Conservation (phyloP, 345 rosid species). For the Hypericum perforatum region DNA sequence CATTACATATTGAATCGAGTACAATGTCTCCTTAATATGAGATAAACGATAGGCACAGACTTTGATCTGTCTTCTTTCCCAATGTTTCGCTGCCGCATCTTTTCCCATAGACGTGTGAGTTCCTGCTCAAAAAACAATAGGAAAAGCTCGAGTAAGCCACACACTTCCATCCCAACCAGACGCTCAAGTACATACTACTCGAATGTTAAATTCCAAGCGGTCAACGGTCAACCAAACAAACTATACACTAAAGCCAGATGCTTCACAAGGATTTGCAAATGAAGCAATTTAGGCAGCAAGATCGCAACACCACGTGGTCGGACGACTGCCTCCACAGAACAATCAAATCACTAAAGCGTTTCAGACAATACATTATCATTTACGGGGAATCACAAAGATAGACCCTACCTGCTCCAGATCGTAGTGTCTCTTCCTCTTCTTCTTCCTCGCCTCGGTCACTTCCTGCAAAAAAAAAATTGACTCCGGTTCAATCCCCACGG, state of each 20-base stretch:
- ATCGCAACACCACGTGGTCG: too few relatives aligned
- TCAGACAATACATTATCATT: too few relatives aligned
- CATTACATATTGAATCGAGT: constrained; percentile 2
- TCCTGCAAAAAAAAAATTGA: constrained; percentile 38
- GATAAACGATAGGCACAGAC: constrained; percentile 26
- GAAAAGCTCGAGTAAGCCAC: not conserved
- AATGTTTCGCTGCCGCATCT: constrained; percentile 82
- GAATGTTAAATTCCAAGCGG: not conserved
- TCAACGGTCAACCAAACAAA: not conserved
- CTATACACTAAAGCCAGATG: too few relatives aligned
- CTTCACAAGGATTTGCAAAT: too few relatives aligned
- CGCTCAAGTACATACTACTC: too few relatives aligned
- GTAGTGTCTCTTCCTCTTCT: constrained; percentile 77
- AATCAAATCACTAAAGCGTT: too few relatives aligned
- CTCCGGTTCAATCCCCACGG: too few relatives aligned
- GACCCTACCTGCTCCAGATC: constrained; percentile 73
- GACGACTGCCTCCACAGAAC: too few relatives aligned
- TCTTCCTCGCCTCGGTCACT: constrained; percentile 71
- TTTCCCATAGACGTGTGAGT: constrained; percentile 84
- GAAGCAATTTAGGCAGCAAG: too few relatives aligned
- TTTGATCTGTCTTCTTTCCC: constrained; percentile 74
- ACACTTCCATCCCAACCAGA: constrained; percentile 1
- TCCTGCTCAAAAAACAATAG: constrained; percentile 36
- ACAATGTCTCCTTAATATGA: not conserved
- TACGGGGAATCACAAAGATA: constrained; percentile 10